Conservation (phyloP, 78 protist genomes). For the Capsaspora owczarzaki region DNA sequence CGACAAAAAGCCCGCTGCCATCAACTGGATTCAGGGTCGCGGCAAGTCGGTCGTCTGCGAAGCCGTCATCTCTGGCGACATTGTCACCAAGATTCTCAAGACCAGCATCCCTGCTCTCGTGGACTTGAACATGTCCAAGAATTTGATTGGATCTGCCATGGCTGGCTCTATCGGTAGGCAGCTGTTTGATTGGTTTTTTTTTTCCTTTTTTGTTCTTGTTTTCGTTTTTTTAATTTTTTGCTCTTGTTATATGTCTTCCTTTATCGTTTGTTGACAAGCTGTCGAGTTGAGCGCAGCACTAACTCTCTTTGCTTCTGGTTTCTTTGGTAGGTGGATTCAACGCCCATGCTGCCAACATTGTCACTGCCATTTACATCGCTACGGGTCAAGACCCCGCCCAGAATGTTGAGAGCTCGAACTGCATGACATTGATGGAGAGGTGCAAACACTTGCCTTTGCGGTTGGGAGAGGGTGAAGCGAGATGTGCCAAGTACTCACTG, state of each 20-base stretch:
- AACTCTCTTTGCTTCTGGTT: no score
- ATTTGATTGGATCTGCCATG: slow-evolving; percentile 89
- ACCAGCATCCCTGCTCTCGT: slow-evolving; percentile 48
- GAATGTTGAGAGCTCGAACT: slow-evolving; percentile 79
- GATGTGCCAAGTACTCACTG: no score
- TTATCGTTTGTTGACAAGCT: no score
- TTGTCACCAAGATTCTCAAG: slow-evolving; percentile 77
- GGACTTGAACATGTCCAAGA: slow-evolving; percentile 71
- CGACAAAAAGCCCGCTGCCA: slow-evolving; percentile 80
- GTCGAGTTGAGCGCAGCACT: no score
- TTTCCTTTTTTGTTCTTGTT: neutral
- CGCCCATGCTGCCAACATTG: slow-evolving; percentile 94
- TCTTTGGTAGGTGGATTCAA: slow-evolving; percentile 87
- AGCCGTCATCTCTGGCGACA: slow-evolving; percentile 56
- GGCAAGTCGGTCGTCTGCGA: slow-evolving; percentile 86
- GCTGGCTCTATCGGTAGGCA: slow-evolving; percentile 80
- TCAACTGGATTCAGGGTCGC: slow-evolving; percentile 89
- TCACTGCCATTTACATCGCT: slow-evolving; percentile 90
- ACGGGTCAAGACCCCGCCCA: slow-evolving; percentile 96
- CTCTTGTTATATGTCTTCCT: no score
- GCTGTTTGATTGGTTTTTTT: neutral
- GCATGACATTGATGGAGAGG: slow-evolving; percentile 86
- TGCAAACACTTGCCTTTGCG: slow-evolving; percentile 22
- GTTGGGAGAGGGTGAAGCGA: slow-evolving; percentile 19
- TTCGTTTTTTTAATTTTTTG: neutral